These are phyloP conservation scores for Eimeria necatrix DNA, from an alignment of 169 alveolate species.

Conservation along the genomic window DNA sequence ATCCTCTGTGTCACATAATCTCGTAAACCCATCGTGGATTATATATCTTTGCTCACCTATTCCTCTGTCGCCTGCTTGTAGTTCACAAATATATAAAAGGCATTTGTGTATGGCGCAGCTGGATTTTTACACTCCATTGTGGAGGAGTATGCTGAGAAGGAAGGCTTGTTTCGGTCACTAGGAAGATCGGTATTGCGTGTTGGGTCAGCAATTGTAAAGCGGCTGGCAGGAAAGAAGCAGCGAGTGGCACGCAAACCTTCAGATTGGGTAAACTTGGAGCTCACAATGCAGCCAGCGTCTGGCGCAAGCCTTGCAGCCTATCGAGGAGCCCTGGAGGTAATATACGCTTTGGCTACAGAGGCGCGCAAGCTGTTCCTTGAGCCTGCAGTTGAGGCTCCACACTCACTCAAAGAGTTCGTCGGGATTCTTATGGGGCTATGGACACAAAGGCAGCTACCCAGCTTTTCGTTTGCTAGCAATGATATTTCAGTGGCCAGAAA, in stretches of 20 bases:
- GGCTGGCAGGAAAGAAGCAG: not conserved
- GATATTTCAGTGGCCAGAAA: not conserved
- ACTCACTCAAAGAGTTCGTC: not conserved
- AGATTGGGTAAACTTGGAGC: not conserved
- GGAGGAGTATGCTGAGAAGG: not conserved
- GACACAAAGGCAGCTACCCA: conserved; percentile 5
- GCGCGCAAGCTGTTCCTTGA: not conserved
- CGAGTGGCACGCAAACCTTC: not conserved
- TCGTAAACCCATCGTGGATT: no score
- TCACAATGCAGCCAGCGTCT: not conserved
- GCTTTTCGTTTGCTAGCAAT: not conserved
- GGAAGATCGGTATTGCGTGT: not conserved
- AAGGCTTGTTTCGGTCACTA: not conserved
- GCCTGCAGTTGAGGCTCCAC: not conserved
- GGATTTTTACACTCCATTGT: conserved; percentile 11
- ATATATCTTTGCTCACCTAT: no score
- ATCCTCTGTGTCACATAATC: no score
- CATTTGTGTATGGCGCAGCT: not conserved
- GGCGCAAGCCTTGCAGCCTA: conserved; percentile 10
- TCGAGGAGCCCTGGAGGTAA: conserved; percentile 5
- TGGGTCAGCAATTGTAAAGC: not conserved
- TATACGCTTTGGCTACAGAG: not conserved
- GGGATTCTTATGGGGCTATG: not conserved
- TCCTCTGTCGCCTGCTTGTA: no score
- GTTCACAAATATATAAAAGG: not conserved